Evolutionary conservation across 2,329 filamentous ascomycete species (phyloP).

Genomic region (Diaporthe capsici): DNA sequence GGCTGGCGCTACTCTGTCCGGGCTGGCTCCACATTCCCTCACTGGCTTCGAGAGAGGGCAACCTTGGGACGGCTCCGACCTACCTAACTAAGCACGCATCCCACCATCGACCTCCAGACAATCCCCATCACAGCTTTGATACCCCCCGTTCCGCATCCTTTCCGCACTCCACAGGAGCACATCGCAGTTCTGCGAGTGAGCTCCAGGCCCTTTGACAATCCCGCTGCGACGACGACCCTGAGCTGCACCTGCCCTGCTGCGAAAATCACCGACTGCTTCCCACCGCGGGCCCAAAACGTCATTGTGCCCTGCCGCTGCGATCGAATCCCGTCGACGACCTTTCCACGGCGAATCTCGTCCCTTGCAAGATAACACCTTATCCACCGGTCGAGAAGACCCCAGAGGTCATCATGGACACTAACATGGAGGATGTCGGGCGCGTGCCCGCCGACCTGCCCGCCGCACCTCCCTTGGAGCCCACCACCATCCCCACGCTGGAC

Average conservation of each 20-base stretch:
- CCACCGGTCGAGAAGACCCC: slow-evolving; percentile 19
- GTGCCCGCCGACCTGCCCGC: slow-evolving; percentile 84
- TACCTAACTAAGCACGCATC: slow-evolving; percentile 36
- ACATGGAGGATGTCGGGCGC: slow-evolving; percentile 98
- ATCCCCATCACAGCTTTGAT: slow-evolving; percentile 41
- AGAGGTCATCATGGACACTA: slow-evolving; percentile 83
- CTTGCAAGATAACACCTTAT: slow-evolving; percentile 28
- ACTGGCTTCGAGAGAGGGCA: slow-evolving; percentile 35
- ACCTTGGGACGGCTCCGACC: slow-evolving; percentile 35
- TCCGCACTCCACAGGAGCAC: slow-evolving; percentile 26
- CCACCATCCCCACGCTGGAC: slow-evolving; percentile 92
- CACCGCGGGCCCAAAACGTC: slow-evolving; percentile 37
- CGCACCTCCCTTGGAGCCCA: slow-evolving; percentile 78
- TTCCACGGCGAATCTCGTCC: slow-evolving; percentile 24
- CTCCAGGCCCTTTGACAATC: slow-evolving; percentile 1
- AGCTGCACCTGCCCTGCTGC: slow-evolving; percentile 33
- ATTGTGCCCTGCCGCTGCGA: slow-evolving; percentile 38
- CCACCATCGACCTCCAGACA: slow-evolving; percentile 37
- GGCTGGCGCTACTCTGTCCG: slow-evolving; percentile 20
- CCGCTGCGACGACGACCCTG: slow-evolving; percentile 35
- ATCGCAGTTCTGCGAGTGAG: slow-evolving; percentile 33
- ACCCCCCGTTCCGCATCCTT: slow-evolving; percentile 37
- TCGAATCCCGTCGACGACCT: slow-evolving; percentile 42
- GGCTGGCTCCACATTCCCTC: slow-evolving; percentile 28
- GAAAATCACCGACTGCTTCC: slow-evolving; percentile 38